Evolutionary conservation across 345 rosid genomes (phyloP), one percentile per base, ranked within the genome.

Genomic region (Erucastrum elatum): DNA sequence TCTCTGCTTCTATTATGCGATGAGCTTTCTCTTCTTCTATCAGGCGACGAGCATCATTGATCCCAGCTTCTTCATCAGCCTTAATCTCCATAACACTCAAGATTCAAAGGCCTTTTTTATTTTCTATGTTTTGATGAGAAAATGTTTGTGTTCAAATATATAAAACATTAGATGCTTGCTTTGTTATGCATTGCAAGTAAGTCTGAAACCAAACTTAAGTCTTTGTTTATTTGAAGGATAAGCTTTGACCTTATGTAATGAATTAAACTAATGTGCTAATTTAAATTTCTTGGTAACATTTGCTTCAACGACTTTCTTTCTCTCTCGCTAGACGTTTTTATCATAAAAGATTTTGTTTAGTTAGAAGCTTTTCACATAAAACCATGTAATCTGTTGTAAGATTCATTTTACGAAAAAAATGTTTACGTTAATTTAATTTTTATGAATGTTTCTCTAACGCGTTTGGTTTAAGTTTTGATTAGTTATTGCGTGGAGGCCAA

Each of bases 31-130:
- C 70, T 60, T 73, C 77, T 44, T 15, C 17, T 31, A 59, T 58
- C 71, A 8, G 12, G 15, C 11, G 4, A 5, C n/a, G 51, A 63
- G 44, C 41, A 0, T 46, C 41, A 35, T 9, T 26, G 59, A 64
- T 27, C 27, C 60, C 60, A 46, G 46, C 58, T 79, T 79, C 82
- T 79, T 67, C 82, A 60, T 79, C 78, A 67, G 67, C 69, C 46
- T 27, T 73, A 27, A 61, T 67, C 74, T 67, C 82, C 82, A 79
- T 79, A 27, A 27, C 58, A 44, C 8, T 72, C 74, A 15, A 58
- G 26, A 46, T 34, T 67, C 56, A 46, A 66, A 31, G 49, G 58
- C 44, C 35, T 71, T 27, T 65, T 59, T 15, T 9, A 55, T 46
- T 4, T 41, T 15, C 71, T 77, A 65, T 64, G 66, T 53, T 37